Percentiles rank a stretch among this genome's conserved stretches.
Evolutionary conservation across 768 basidiomycete species (phyloP).

Genomic region (Ramaria sp.): DNA sequence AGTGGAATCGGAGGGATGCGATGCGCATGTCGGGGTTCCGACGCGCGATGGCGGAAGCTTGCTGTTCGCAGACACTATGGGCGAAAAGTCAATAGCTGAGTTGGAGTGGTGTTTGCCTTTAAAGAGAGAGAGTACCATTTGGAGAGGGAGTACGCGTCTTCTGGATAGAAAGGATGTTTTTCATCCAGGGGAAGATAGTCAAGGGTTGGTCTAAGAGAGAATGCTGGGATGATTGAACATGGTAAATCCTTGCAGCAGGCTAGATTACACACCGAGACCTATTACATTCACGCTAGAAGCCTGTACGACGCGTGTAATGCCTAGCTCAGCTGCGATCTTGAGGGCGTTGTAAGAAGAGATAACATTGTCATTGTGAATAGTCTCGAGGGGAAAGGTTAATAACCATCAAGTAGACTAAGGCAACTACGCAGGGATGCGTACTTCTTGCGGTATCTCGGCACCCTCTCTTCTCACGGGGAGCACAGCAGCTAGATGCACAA

Average conservation of each 20-base stretch:
- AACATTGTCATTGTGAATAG: constrained; percentile 38
- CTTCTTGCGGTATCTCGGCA: not conserved
- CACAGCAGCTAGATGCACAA: constrained; percentile 44
- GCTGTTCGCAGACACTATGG: constrained; percentile 53
- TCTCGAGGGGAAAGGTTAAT: not conserved
- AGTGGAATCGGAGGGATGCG: constrained; percentile 55
- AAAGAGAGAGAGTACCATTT: constrained; percentile 35
- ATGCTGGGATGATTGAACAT: not conserved
- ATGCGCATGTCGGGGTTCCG: constrained; percentile 49
- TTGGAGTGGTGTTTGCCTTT: not conserved
- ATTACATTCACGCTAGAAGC: constrained; percentile 59
- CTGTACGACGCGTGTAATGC: constrained; percentile 49
- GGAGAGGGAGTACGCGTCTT: constrained; percentile 62
- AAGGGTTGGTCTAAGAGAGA: constrained; percentile 22
- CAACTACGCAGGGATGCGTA: not conserved
- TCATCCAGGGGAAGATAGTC: constrained; percentile 61
- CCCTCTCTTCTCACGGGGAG: constrained; percentile 4
- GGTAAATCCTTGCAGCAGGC: constrained; percentile 28
- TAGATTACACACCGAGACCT: constrained; percentile 19
- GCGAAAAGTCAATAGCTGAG: not conserved
- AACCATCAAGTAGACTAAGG: too few species aligned
- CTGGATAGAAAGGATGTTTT: constrained; percentile 45
- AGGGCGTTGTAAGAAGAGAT: constrained; percentile 62
- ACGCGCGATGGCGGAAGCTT: constrained; percentile 55
- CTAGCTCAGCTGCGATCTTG: constrained; percentile 56